These are phyloP conservation scores for Ceratobasidium sp. DNA, from an alignment of 1,284 basidiomycete species.

Conservation along the genomic window DNA sequence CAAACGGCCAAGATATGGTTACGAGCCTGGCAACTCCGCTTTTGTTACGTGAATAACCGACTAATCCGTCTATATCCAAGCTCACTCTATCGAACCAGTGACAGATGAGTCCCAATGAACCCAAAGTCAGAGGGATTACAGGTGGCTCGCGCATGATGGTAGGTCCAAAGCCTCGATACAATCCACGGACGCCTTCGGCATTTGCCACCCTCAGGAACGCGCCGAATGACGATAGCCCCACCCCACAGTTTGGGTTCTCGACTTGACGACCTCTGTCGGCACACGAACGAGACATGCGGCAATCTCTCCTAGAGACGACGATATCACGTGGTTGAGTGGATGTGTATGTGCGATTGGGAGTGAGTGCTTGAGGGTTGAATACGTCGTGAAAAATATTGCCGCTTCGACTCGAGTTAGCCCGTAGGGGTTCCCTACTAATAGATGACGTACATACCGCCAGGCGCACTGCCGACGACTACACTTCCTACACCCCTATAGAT, in stretches of 20 bases:
- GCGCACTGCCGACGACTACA: conserved; percentile 93
- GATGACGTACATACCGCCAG: conserved; percentile 75
- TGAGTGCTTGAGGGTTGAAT: conserved; percentile 84
- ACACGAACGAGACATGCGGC: conserved; percentile 92
- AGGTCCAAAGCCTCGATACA: conserved; percentile 80
- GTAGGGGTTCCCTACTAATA: not conserved
- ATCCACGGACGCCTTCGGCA: conserved; percentile 69
- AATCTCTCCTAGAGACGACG: conserved; percentile 84
- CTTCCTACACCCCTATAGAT: conserved; percentile 96
- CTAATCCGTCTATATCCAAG: no score
- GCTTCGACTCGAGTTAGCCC: conserved; percentile 59
- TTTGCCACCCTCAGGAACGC: conserved; percentile 60
- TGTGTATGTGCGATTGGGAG: conserved; percentile 64
- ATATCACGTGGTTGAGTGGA: conserved; percentile 78
- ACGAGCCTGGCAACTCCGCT: no score
- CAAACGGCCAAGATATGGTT: no score
- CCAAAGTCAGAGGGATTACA: no score
- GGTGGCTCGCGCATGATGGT: conserved; percentile 81
- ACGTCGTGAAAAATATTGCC: conserved; percentile 93
- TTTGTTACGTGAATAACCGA: no score
- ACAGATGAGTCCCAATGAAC: no score
- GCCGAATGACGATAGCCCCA: conserved; percentile 58
- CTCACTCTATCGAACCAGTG: no score
- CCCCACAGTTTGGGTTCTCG: conserved; percentile 78
- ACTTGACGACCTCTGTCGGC: conserved; percentile 94